phyloP scores from a whole-genome alignment of 352 stramenopile genomes.

The Globisporangium ultimum region DNA sequence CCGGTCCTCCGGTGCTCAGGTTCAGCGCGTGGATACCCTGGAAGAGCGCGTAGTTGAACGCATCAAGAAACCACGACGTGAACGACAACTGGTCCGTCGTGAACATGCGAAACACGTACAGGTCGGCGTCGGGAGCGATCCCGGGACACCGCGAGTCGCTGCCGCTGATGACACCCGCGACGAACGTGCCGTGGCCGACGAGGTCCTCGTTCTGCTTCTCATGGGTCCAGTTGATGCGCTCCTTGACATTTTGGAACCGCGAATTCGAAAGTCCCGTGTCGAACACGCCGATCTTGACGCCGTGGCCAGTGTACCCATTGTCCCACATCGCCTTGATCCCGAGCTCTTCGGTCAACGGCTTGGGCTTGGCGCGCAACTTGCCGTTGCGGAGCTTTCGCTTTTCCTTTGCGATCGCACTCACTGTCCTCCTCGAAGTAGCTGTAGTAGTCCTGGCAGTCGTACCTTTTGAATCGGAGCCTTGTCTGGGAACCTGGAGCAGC shows the following conservation, averaged over 20 bases:
- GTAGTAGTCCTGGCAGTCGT: constrained; percentile 3
- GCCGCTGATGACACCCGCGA: constrained; percentile 70
- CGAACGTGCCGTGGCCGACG: constrained; percentile 84
- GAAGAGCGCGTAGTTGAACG: constrained; percentile 88
- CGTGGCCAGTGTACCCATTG: constrained; percentile 56
- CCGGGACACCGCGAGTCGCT: constrained; percentile 60
- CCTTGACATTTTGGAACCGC: constrained; percentile 56
- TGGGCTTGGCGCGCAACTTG: constrained; percentile 22
- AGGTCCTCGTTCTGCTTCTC: constrained; percentile 72
- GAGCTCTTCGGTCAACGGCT: constrained; percentile 44
- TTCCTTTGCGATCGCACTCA: background rate
- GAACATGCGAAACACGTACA: constrained; percentile 87
- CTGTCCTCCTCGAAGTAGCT: constrained; percentile 15
- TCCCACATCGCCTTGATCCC: constrained; percentile 56
- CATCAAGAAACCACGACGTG: constrained; percentile 89
- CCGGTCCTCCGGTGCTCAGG: constrained; percentile 78
- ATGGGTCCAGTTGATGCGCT: constrained; percentile 86
- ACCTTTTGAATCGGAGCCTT: background rate
- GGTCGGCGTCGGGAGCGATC: constrained; percentile 68
- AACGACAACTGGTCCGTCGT: constrained; percentile 83
- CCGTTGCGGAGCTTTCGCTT: constrained; percentile 5
- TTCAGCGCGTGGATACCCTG: constrained; percentile 80
- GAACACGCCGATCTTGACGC: constrained; percentile 84
- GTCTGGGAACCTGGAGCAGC: constrained; percentile 18
- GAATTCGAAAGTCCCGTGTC: constrained; percentile 73